phyloP scores from a whole-genome alignment of 1,139 yeast genomes.

The Diutina ranongensis region DNA sequence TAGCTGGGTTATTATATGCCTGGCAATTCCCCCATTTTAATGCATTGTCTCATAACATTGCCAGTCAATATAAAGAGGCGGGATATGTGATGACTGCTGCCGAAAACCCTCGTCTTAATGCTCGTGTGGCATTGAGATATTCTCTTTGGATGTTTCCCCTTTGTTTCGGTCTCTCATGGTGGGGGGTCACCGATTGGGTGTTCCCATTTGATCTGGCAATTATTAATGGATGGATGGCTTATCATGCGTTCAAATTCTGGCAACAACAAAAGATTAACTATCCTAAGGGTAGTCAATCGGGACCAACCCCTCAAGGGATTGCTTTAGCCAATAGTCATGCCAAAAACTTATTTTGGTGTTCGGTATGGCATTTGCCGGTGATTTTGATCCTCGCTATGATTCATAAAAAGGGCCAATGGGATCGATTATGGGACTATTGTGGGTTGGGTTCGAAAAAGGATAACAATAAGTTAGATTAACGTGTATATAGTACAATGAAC shows the following conservation, averaged over 20 bases:
- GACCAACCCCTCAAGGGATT: slow-evolving; percentile 13
- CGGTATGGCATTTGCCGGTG: slow-evolving; percentile 90
- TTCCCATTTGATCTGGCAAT: slow-evolving; percentile 73
- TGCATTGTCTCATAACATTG: slow-evolving; percentile 77
- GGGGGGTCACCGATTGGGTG: slow-evolving; percentile 70
- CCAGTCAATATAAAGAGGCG: slow-evolving; percentile 79
- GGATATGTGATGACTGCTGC: slow-evolving; percentile 97
- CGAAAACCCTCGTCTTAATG: slow-evolving; percentile 83
- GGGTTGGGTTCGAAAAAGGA: neutral
- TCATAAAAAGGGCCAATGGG: slow-evolving; percentile 95
- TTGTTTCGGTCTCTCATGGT: slow-evolving; percentile 74
- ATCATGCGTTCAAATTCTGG: slow-evolving; percentile 78
- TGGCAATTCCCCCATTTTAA: slow-evolving; percentile 99
- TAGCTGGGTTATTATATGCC: slow-evolving; percentile 82
- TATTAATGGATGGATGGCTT: slow-evolving; percentile 78
- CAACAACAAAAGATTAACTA: slow-evolving; percentile 55
- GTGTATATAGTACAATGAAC: neutral
- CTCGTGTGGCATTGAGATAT: slow-evolving; percentile 85
- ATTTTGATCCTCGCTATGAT: slow-evolving; percentile 83
- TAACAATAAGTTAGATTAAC: neutral
- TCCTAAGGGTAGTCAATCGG: slow-evolving; percentile 15
- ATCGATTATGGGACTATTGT: slow-evolving; percentile 33
- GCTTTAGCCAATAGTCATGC: slow-evolving; percentile 57
- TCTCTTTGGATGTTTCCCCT: slow-evolving; percentile 86
- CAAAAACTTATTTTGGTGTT: slow-evolving; percentile 83